These are phyloP conservation scores for Talaromyces trachyspermus DNA, from an alignment of 495 filamentous ascomycete species.

Conservation along the genomic window DNA sequence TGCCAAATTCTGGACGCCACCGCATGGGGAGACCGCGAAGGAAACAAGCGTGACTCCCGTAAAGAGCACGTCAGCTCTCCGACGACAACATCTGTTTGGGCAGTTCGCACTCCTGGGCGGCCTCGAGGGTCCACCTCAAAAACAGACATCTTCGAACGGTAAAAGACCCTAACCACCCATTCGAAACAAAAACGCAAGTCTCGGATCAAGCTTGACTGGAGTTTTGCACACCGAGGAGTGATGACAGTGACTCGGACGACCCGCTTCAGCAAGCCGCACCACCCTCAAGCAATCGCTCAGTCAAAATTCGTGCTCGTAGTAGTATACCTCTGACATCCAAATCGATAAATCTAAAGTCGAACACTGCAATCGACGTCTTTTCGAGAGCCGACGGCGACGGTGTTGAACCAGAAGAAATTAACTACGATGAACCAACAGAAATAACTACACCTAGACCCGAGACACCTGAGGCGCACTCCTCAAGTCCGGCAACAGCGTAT, in stretches of 20 bases:
- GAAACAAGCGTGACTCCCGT: slow-evolving; percentile 8
- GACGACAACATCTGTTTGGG: slow-evolving; percentile 33
- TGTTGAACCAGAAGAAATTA: neutral
- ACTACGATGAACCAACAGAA: neutral
- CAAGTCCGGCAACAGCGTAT: neutral
- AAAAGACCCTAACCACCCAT: neutral
- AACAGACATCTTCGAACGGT: neutral
- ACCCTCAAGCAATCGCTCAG: slow-evolving; percentile 16
- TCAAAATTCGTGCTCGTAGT: neutral
- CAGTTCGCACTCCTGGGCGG: slow-evolving; percentile 16
- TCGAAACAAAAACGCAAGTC: slow-evolving; percentile 20
- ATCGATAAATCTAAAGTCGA: neutral
- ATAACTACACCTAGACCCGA: neutral
- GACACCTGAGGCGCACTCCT: slow-evolving; percentile 1
- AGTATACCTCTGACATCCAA: slow-evolving; percentile 3
- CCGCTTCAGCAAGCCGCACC: slow-evolving; percentile 34
- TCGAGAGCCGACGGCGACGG: neutral
- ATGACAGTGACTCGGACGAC: slow-evolving; percentile 40
- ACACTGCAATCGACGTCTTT: neutral
- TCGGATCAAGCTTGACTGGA: slow-evolving; percentile 36
- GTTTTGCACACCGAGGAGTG: slow-evolving; percentile 28
- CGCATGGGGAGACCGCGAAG: slow-evolving; percentile 15
- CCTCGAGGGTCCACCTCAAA: slow-evolving; percentile 1
- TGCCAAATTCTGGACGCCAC: slow-evolving; percentile 28
- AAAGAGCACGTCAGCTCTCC: slow-evolving; percentile 24